Percentiles rank a stretch among this genome's conserved stretches.
Evolutionary conservation across 1,284 basidiomycete genomes (phyloP).

Genomic region (Apiotrichum siamense): DNA sequence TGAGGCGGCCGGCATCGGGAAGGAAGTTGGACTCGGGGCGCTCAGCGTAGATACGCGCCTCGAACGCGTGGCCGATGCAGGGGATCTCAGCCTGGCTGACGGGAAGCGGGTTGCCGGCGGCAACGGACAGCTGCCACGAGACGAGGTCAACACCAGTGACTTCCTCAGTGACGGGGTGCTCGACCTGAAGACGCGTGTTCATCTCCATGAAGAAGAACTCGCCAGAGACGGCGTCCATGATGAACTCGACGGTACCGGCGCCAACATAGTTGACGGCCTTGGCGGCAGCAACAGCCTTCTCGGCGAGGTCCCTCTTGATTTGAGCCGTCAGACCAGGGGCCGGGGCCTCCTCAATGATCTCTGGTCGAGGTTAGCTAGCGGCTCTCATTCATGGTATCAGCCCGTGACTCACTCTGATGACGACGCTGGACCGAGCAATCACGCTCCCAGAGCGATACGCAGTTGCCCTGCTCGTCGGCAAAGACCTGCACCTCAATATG

Average conservation of each 20-base stretch:
- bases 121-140: conserved; percentile 89
- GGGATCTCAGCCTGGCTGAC: conserved; percentile 69
- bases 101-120: conserved; percentile 79
- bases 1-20: conserved; percentile 76
- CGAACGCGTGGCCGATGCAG: conserved; percentile 85
- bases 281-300: conserved; percentile 84
- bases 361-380: conserved; percentile 11
- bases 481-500: conserved; percentile 90
- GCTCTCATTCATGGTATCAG: background rate
- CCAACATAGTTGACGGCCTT: conserved; percentile 84
- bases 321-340: conserved; percentile 75
- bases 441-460: conserved; percentile 83
- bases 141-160: conserved; percentile 87
- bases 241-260: conserved; percentile 88
- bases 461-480: conserved; percentile 67
- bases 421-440: conserved; percentile 91
- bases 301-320: conserved; percentile 70
- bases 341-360: conserved; percentile 61
- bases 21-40: conserved; percentile 86
- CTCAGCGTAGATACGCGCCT: conserved; percentile 95
- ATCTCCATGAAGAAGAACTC: conserved; percentile 93
- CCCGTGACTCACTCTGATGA: conserved; percentile 61
- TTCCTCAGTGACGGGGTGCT: conserved; percentile 95
- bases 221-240: conserved; percentile 79
- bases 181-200: conserved; percentile 90